Conservation (phyloP, 768 basidiomycete species). For the Amanita brunnescens region DNA sequence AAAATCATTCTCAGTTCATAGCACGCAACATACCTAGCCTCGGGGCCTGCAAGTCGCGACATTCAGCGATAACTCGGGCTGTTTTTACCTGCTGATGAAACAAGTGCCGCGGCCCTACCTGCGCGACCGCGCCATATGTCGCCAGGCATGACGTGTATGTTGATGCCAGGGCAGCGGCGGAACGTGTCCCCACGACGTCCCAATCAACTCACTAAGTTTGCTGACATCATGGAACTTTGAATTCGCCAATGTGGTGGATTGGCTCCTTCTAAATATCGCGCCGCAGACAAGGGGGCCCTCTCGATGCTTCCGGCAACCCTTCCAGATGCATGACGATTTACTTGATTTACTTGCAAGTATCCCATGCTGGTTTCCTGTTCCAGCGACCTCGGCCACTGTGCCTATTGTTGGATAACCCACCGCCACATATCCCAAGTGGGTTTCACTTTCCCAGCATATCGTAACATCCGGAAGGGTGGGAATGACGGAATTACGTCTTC, state of each 20-base stretch:
- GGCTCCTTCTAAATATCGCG: neutral
- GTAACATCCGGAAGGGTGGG: neutral
- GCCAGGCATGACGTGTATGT: neutral
- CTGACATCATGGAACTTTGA: neutral
- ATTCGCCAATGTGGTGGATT: neutral
- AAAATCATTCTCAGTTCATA: too few relatives aligned
- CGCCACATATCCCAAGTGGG: neutral
- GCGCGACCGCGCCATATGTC: neutral
- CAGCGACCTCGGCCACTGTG: slow-evolving; percentile 1
- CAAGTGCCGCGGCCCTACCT: too few relatives aligned
- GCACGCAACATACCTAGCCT: too few relatives aligned
- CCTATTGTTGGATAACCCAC: slow-evolving; percentile 3
- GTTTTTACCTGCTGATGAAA: too few relatives aligned
- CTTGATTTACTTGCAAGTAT: neutral
- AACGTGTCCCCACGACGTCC: neutral
- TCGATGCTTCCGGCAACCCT: too few relatives aligned
- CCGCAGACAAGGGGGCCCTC: neutral
- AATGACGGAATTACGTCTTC: neutral
- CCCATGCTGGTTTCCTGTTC: neutral
- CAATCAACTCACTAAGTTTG: neutral
- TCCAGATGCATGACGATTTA: too few relatives aligned
- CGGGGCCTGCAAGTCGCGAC: too few relatives aligned
- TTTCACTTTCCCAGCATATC: neutral
- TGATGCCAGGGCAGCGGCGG: neutral
- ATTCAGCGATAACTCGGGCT: too few relatives aligned